phyloP scores from a whole-genome alignment of 2,329 filamentous ascomycete species.

The Fusarium abutilonis region DNA sequence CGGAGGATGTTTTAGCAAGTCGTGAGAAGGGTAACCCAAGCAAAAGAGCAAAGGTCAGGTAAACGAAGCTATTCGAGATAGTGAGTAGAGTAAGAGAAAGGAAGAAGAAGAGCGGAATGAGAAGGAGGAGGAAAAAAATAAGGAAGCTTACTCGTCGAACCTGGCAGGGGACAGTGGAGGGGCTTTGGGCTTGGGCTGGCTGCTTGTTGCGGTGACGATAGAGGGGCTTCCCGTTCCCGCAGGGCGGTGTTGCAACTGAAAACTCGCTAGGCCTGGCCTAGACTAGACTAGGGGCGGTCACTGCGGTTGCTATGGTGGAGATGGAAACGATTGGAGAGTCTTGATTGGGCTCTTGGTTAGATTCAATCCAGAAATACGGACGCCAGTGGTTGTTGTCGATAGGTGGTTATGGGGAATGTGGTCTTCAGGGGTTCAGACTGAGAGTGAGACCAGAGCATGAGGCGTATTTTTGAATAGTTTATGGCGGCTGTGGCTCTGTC shows the following conservation, averaged over 20 bases:
- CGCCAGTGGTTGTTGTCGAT: conserved; percentile 25
- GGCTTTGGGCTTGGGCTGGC: conserved; percentile 27
- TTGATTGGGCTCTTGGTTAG: conserved; percentile 10
- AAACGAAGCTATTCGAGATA: conserved; percentile 1
- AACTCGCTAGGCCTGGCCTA: conserved; percentile 4
- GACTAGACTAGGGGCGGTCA: conserved; percentile 24
- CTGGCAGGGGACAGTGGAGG: conserved; percentile 35
- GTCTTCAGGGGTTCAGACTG: conserved; percentile 29
- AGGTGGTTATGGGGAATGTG: conserved; percentile 17
- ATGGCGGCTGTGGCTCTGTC: conserved; percentile 18
- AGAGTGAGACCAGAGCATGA: conserved; percentile 16
- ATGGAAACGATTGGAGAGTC: background rate
- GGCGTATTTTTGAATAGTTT: conserved; percentile 24
- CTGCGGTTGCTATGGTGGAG: conserved; percentile 28
- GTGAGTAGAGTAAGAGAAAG: conserved; percentile 23
- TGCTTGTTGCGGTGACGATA: conserved; percentile 49
- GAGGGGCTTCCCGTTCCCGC: conserved; percentile 46
- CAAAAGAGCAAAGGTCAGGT: conserved; percentile 2
- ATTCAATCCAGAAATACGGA: conserved; percentile 9
- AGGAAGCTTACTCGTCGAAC: conserved; percentile 38
- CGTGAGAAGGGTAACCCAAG: conserved; percentile 18
- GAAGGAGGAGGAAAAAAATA: conserved; percentile 22
- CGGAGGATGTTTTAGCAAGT: conserved; percentile 16
- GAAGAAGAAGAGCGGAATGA: conserved; percentile 23
- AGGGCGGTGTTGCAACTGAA: conserved; percentile 35